phyloP scores from a whole-genome alignment of 73 alveolate genomes.

The Symbiodinium pilosum region DNA sequence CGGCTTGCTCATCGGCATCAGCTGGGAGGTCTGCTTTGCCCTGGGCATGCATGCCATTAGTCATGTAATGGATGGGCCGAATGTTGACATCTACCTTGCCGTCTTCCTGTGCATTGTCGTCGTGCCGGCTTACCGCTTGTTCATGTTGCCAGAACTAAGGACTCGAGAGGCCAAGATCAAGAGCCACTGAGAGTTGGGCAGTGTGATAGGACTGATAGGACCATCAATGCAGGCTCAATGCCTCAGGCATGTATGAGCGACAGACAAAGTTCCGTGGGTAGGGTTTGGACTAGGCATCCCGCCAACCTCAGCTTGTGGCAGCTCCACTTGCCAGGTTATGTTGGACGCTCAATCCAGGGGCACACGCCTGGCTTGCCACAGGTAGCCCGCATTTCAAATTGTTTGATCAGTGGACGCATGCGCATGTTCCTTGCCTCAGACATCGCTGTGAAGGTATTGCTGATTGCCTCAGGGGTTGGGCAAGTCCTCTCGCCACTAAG shows the following conservation, averaged over 20 bases:
- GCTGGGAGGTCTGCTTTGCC: constrained; percentile 94
- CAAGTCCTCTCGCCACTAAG: constrained; percentile 57
- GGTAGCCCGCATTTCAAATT: not conserved
- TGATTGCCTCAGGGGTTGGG: constrained; percentile 33
- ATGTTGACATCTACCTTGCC: constrained; percentile 72
- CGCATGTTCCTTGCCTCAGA: not conserved
- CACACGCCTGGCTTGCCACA: constrained; percentile 46
- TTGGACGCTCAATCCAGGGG: constrained; percentile 66
- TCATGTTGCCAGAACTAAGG: constrained; percentile 84
- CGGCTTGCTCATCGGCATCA: constrained; percentile 90
- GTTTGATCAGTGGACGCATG: not conserved
- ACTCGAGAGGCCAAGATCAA: constrained; percentile 64
- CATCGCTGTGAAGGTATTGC: not conserved
- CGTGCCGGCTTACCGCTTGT: constrained; percentile 85
- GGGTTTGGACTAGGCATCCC: too few relatives aligned
- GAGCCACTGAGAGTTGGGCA: constrained; percentile 33
- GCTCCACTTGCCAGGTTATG: constrained; percentile 19
- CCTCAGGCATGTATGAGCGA: too few relatives aligned
- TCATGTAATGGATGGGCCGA: constrained; percentile 73
- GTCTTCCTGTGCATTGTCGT: constrained; percentile 85
- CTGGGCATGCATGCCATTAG: constrained; percentile 89
- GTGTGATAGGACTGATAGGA: not conserved
- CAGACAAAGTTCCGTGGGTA: too few relatives aligned
- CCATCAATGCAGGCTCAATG: too few relatives aligned
- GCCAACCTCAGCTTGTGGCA: too few relatives aligned